Base-by-base conservation (phyloP, 1,284 basidiomycete genomes). In the Lignosus rhinocerotis region DNA sequence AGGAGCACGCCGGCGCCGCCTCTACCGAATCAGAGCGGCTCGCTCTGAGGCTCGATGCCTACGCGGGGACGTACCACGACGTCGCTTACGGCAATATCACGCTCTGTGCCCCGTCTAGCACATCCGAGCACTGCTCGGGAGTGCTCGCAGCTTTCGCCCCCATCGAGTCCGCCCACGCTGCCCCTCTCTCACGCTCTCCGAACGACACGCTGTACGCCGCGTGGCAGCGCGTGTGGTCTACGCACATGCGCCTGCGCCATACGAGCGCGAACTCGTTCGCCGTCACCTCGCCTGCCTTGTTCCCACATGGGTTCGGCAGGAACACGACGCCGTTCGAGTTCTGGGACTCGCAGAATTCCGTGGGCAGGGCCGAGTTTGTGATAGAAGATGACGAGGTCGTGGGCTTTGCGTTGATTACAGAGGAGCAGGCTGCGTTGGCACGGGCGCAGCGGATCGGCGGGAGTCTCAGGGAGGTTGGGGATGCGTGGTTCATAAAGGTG, bases 61-160 rank as follows among this genome's bases (percentile, higher is more conserved):
- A 58, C 51, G 45, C 63, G 42, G 77, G 78, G 5, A 75, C 72
- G 0, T 79, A 76, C 60, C 12, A 49, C 12, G 66, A 73, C 52
- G 55, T 67, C 1, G 75, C 71, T 7, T 78, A 79, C 31, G 76
- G 73, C 32, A 46, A 66, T 8, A 55, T 79, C 51, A 72, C 70
- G 1, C 66, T 79, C 30, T 78, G 76, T 52, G 55, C 67, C 14
- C 59, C 72, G 0, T 57, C 54, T 3, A 69, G 66, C 56, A 38
- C 55, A 1, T 73, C 72, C 14, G 17, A 56, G 30, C 60, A 72
- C 61, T 75, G 66, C 65, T 19, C 63, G 31, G 9, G 55, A 51
- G 56, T 66, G 47, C 62, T 67, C 7, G 43, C 59, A 11, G 66
- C 70, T 25, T 76, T 76, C 53, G 51, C 41, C n/a, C 10, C 51